Percentiles rank a stretch among this genome's conserved stretches.
These are phyloP conservation scores for Inga leiocalycina DNA, from an alignment of 306 rosid genomes.

Conservation along the genomic window DNA sequence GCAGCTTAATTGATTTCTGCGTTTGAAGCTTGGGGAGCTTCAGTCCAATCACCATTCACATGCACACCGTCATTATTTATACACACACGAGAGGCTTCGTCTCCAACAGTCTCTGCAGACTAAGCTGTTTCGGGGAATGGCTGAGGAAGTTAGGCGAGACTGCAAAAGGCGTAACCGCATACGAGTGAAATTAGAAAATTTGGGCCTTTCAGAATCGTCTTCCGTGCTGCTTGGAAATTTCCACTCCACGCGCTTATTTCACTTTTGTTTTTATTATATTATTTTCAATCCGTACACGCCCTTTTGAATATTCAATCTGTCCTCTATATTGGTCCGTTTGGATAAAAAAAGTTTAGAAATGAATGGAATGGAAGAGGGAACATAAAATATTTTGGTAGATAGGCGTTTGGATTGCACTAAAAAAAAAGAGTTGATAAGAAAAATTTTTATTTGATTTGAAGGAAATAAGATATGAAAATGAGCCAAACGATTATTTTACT, in stretches of 20 bases:
- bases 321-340: neutral
- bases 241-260: conserved; percentile 44
- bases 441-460: too few species aligned
- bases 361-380: too few species aligned
- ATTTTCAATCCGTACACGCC: conserved; percentile 15
- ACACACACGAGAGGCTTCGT: neutral
- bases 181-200: conserved; percentile 38
- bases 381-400: too few species aligned
- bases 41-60: neutral
- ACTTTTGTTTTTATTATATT: neutral
- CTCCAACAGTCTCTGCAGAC: neutral
- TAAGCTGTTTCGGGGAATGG: conserved; percentile 32
- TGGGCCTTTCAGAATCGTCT: neutral
- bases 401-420: too few species aligned
- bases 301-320: conserved; percentile 22
- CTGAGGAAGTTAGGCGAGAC: conserved; percentile 38
- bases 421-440: too few species aligned
- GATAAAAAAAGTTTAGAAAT: too few species aligned
- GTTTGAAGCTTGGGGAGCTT: neutral
- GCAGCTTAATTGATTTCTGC: neutral
- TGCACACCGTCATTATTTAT: neutral
- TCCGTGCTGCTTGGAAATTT: conserved; percentile 34
- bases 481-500: too few species aligned
- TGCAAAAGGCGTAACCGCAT: conserved; percentile 3
- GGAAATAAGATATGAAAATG: too few species aligned